Evolutionary conservation across 1,139 yeast genomes (phyloP).

Genomic region (Petasospora fabianii): DNA sequence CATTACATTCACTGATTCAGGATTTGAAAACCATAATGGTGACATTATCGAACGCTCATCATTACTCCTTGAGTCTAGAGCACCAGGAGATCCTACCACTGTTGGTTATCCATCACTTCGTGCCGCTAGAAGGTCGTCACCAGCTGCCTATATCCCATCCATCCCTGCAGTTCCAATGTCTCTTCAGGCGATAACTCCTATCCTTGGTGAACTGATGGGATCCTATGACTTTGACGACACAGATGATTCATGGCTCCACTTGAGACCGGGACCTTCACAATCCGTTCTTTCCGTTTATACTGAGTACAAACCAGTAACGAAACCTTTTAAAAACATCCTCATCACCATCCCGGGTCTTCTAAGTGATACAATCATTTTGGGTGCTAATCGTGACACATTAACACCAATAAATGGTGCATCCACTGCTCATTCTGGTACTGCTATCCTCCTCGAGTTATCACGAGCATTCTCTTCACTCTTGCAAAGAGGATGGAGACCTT

Average conservation of each 20-base stretch:
- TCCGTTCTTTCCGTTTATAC: constrained; percentile 28
- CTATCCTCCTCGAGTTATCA: constrained; percentile 42
- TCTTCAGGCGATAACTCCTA: constrained; percentile 35
- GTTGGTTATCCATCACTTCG: constrained; percentile 37
- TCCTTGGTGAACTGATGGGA: constrained; percentile 37
- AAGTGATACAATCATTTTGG: constrained; percentile 45
- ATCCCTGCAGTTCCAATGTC: constrained; percentile 47
- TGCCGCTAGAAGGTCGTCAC: constrained; percentile 34
- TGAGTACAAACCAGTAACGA: constrained; percentile 34
- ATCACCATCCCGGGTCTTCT: constrained; percentile 48
- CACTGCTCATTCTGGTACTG: constrained; percentile 42
- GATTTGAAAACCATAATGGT: constrained; percentile 14
- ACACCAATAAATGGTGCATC: constrained; percentile 39
- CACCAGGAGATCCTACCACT: too few species aligned
- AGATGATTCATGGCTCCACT: too few species aligned
- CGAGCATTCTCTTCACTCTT: constrained; percentile 38
- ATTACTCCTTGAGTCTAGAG: constrained; percentile 66
- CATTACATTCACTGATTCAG: constrained; percentile 48
- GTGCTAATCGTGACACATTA: constrained; percentile 45
- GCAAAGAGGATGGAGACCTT: constrained; percentile 50
- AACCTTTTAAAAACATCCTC: constrained; percentile 40
- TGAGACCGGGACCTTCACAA: constrained; percentile 30
- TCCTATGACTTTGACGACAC: background rate
- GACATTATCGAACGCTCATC: constrained; percentile 45
- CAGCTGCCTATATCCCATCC: constrained; percentile 30